Percentiles rank a stretch among this genome's conserved stretches.
Evolutionary conservation across 441 rosid genomes (phyloP).

Genomic region (Metrosideros polymorpha): DNA sequence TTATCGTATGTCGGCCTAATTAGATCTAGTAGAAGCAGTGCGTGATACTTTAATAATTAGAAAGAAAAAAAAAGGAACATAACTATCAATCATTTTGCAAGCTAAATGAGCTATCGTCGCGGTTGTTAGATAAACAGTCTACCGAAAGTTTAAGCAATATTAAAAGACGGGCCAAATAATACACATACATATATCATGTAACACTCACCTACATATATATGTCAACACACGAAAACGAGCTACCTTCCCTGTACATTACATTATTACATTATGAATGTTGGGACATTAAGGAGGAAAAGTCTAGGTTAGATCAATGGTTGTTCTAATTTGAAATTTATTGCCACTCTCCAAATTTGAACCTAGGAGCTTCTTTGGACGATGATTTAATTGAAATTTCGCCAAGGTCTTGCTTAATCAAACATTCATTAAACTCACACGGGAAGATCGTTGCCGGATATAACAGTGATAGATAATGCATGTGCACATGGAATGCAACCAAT

Average conservation of each 20-base stretch:
- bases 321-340: not conserved
- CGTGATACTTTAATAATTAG: not conserved
- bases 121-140: not conserved
- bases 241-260: too few relatives aligned
- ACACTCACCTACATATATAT: not conserved
- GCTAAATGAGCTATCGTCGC: not conserved
- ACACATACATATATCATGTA: not conserved
- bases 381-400: not conserved
- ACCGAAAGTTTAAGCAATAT: not conserved
- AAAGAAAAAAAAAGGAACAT: not conserved
- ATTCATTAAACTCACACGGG: not conserved
- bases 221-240: not conserved
- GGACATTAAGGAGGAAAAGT: not conserved
- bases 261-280: not conserved
- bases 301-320: not conserved
- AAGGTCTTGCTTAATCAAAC: not conserved
- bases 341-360: not conserved
- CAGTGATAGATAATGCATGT: not conserved
- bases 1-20: not conserved
- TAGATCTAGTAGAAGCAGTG: not conserved
- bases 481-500: not conserved
- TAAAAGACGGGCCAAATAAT: not conserved
- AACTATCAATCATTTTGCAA: not conserved
- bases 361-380: not conserved
- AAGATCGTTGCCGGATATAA: too few relatives aligned